Conservation (phyloP, 164 flowering plant species). For the Nymphaea thermarum region DNA sequence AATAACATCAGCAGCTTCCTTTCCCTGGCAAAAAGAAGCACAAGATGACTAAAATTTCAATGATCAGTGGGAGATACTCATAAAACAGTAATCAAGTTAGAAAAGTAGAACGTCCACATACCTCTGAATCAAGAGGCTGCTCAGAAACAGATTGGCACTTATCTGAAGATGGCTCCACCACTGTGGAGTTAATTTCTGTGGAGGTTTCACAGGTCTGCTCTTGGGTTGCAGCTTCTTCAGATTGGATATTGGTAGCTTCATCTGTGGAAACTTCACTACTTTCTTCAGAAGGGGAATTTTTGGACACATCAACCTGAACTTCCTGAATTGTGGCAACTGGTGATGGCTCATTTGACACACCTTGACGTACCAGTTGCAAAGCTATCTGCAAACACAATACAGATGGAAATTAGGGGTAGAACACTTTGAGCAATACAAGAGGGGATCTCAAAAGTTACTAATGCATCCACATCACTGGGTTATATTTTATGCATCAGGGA, state of each 20-base stretch:
- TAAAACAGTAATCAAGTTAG: neutral
- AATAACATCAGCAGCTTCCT: conserved; percentile 13
- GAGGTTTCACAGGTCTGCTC: conserved; percentile 10
- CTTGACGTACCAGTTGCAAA: conserved; percentile 68
- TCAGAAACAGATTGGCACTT: conserved; percentile 9
- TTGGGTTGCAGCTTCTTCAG: neutral
- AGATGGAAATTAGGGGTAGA: neutral
- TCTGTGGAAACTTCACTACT: conserved; percentile 14
- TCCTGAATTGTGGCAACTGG: conserved; percentile 13
- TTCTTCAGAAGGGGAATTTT: conserved; percentile 12
- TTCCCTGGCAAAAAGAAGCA: conserved; percentile 25
- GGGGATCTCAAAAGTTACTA: too few relatives aligned
- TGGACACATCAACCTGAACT: conserved; percentile 13
- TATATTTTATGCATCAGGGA: too few relatives aligned
- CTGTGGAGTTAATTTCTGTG: conserved; percentile 9
- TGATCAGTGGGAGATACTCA: neutral
- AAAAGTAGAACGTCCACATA: conserved; percentile 8
- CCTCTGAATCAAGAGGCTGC: conserved; percentile 26
- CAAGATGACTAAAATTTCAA: neutral
- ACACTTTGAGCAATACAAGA: neutral
- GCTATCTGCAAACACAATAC: conserved; percentile 49
- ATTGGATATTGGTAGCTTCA: conserved; percentile 3
- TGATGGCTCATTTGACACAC: conserved; percentile 24
- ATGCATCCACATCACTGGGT: too few relatives aligned
- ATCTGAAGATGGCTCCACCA: conserved; percentile 12